Evolutionary conservation across 208 protist species (phyloP), one percentile per base, ranked within the genome.

Genomic region (Lotmaria passim): DNA sequence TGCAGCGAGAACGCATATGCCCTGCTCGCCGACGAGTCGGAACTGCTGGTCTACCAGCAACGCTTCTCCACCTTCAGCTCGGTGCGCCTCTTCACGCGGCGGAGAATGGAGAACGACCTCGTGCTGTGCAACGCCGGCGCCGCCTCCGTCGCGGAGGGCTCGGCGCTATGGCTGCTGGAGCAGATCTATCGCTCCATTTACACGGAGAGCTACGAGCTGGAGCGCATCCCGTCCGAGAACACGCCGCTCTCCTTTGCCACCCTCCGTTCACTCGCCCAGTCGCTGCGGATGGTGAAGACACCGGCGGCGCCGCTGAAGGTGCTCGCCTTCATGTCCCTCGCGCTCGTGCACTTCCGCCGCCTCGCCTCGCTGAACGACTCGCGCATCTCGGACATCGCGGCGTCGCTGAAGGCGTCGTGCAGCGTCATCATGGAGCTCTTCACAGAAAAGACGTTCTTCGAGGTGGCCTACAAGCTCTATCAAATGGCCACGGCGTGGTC

Each of bases 21-120:
- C 31, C 62, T 96, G 51, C 78, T 83, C 23, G 60, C 72, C 26
- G 87, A 96, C 67, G 91, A 96, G 71, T 90, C 85, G 7, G 87
- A 77, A n/a, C 72, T 94, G 46, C 77, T 93, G 24, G 75, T 86
- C 8, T 92, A 86, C 50, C 84, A 93, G 43, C 88, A 89, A 47
- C 85, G 85, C 31, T 91, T 94, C 53, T 90, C 83, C 48, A 87
- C 85, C 14, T 90, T 93, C 67, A 85, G 64, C 50, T 76, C 61
- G 8, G 68, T 87, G 2, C 77, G 79, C 33, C 81, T 92, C 39
- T 75, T 74, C 65, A 85, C 79, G 28, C 53, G 62, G 24, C 67
- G 57, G 7, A 57, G 72, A 19, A 77, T 79, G 60, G 78, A 83
- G 48, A 70, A 81, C 34, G 69, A 78, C 62, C 55, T 94, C 53